Conservation (phyloP, 352 stramenopile species). For the Pythium sukuiense region DNA sequence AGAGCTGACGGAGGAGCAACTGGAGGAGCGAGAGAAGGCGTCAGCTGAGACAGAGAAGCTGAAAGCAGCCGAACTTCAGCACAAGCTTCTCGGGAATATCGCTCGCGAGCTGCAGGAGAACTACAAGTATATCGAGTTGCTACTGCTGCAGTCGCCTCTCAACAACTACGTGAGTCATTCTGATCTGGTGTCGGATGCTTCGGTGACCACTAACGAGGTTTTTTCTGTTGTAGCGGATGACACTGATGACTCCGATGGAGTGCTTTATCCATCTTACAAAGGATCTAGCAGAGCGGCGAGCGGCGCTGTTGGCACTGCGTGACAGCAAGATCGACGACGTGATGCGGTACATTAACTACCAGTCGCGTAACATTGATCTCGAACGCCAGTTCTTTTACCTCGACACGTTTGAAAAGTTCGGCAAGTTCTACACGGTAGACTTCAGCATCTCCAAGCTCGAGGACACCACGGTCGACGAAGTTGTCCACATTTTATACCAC, state of each 20-base stretch:
- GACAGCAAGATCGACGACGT: constrained; percentile 52
- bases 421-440: constrained; percentile 71
- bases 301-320: constrained; percentile 41
- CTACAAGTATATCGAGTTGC: constrained; percentile 35
- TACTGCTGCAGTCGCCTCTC: constrained; percentile 46
- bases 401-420: constrained; percentile 65
- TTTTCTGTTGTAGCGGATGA: constrained; percentile 45
- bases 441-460: constrained; percentile 58
- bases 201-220: too few species aligned
- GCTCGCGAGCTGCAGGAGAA: constrained; percentile 45
- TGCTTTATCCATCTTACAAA: constrained; percentile 53
- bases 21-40: constrained; percentile 14
- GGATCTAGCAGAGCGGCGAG: constrained; percentile 39
- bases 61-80: constrained; percentile 30
- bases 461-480: constrained; percentile 42
- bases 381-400: constrained; percentile 65
- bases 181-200: too few species aligned
- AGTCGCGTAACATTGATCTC: constrained; percentile 50
- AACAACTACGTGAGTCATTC: constrained; percentile 52
- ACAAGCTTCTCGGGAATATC: constrained; percentile 35
- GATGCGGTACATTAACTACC: constrained; percentile 42
- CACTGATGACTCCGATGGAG: constrained; percentile 72
- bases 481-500: constrained; percentile 53
- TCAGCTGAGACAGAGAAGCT: constrained; percentile 32
- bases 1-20: constrained; percentile 4